Percentiles rank a stretch among this genome's conserved stretches.
Conservation (phyloP, 805 yeast genomes). For the Saccharomycopsis amapae region DNA sequence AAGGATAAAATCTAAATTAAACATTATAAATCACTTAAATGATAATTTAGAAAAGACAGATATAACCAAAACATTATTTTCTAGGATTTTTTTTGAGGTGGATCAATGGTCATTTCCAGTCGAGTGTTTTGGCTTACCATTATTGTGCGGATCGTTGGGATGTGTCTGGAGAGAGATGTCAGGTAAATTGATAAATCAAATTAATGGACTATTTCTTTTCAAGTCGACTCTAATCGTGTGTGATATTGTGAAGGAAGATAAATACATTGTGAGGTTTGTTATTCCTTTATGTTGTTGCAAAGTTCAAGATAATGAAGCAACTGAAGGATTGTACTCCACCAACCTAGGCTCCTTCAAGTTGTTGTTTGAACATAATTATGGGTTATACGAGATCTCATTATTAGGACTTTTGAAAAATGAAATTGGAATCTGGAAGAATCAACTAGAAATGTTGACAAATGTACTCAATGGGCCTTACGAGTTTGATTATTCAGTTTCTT, state of each 20-base stretch:
- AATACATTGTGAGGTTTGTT: slow-evolving; percentile 35
- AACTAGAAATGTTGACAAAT: slow-evolving; percentile 27
- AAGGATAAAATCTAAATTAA: slow-evolving; percentile 5
- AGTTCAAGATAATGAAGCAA: slow-evolving; percentile 25
- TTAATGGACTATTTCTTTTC: slow-evolving; percentile 37
- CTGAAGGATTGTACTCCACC: slow-evolving; percentile 29
- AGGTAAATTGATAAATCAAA: slow-evolving; percentile 15
- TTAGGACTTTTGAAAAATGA: slow-evolving; percentile 32
- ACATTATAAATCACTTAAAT: slow-evolving; percentile 4
- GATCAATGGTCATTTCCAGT: slow-evolving; percentile 29
- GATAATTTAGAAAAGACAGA: not conserved
- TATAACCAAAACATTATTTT: not conserved
- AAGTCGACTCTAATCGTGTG: slow-evolving; percentile 44
- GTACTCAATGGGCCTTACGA: slow-evolving; percentile 30
- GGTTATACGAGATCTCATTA: slow-evolving; percentile 40
- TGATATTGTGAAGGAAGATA: slow-evolving; percentile 25
- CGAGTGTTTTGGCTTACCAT: slow-evolving; percentile 41
- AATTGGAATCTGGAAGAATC: slow-evolving; percentile 35
- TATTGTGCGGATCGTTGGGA: slow-evolving; percentile 37
- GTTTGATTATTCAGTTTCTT: slow-evolving; percentile 24
- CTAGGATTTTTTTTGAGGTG: not conserved
- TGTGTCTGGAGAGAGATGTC: slow-evolving; percentile 33
- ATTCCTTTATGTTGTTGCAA: slow-evolving; percentile 38
- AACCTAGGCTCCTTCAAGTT: slow-evolving; percentile 36
- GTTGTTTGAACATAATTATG: slow-evolving; percentile 37